A percentile compares a stretch with the other conserved stretches of the same genome.
Evolutionary conservation across 805 yeast genomes (phyloP).

Genomic region (Ascoidea asiatica): DNA sequence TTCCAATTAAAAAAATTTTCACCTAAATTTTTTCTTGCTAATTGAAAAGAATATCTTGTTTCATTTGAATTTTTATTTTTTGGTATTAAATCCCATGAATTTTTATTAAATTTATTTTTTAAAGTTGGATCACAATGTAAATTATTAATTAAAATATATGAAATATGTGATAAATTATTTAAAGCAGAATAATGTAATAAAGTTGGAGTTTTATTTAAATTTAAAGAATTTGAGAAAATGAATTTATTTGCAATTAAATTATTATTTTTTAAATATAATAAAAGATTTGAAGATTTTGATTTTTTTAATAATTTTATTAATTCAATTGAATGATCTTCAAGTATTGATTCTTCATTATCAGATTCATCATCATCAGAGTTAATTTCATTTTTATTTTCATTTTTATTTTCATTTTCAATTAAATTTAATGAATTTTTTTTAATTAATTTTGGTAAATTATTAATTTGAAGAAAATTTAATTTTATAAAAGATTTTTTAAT

Average conservation of each 20-base stretch:
- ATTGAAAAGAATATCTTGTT: conserved; percentile 45
- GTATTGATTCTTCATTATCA: conserved; percentile 13
- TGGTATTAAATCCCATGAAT: conserved; percentile 61
- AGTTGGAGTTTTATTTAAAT: conserved; percentile 50
- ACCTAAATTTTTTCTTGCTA: conserved; percentile 54
- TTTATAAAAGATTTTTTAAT: conserved; percentile 76
- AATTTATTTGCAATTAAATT: conserved; percentile 13
- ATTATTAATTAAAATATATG: conserved; percentile 41
- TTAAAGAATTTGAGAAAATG: conserved; percentile 33
- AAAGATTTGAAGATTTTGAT: conserved; percentile 64
- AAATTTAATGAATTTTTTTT: conserved; percentile 11
- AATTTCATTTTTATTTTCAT: conserved; percentile 13
- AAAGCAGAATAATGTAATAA: conserved; percentile 68
- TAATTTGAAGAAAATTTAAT: conserved; percentile 42
- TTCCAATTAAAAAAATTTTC: conserved; percentile 63
- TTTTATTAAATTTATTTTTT: conserved; percentile 37
- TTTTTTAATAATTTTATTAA: conserved; percentile 47
- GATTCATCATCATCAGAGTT: conserved; percentile 10
- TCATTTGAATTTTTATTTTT: conserved; percentile 22
- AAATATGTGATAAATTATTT: conserved; percentile 53
- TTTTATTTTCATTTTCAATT: conserved; percentile 19
- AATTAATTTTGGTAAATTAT: conserved; percentile 38
- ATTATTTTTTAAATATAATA: conserved; percentile 47
- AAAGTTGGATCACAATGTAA: conserved; percentile 61
- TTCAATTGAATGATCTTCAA: conserved; percentile 43